Percentiles rank a stretch among this genome's conserved stretches.
phyloP scores from a whole-genome alignment of 257 asterid species.

The Solanum chmielewskii region DNA sequence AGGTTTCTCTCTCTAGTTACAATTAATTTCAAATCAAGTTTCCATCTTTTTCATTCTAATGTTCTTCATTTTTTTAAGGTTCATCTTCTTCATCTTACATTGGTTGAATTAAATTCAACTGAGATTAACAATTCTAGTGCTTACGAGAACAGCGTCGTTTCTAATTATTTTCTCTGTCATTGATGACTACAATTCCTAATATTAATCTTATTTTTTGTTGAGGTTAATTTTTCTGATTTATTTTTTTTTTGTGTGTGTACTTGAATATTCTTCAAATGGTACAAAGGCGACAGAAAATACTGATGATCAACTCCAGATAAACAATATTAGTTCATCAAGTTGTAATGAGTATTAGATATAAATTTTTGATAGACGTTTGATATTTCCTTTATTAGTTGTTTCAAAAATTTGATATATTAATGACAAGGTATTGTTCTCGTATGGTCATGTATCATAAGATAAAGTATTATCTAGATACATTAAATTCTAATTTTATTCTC shows the following conservation, averaged over 20 bases:
- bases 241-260: not conserved
- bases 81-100: no score
- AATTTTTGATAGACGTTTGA: no score
- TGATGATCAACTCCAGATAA: not conserved
- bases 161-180: conserved; percentile 4
- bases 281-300: not conserved
- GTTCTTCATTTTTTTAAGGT: no score
- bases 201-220: not conserved
- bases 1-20: no score
- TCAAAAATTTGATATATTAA: no score
- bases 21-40: no score
- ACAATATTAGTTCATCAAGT: not conserved
- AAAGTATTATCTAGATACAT: no score
- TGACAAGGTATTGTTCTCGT: no score
- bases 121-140: not conserved
- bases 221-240: not conserved
- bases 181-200: not conserved
- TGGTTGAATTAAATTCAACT: not conserved
- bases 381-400: no score
- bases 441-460: no score
- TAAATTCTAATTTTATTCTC: no score
- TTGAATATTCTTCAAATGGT: not conserved
- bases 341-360: not conserved
- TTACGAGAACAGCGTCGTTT: not conserved
- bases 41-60: no score